Base-by-base conservation (phyloP, 108 stramenopile genomes). In the Parietichytrium sp. region DNA sequence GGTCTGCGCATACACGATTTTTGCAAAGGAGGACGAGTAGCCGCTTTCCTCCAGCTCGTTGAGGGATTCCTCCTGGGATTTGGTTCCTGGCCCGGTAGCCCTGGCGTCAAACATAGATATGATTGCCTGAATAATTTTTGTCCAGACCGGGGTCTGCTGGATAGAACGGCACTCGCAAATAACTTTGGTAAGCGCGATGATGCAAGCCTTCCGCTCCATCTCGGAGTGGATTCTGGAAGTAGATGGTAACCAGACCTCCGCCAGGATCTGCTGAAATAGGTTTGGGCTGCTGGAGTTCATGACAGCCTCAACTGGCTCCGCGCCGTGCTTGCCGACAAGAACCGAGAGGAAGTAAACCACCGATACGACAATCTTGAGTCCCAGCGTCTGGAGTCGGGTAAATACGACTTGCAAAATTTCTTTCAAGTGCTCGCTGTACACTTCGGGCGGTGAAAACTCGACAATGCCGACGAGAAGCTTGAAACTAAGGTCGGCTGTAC, bases 11-110 rank as follows among this genome's bases (percentile, higher is more conserved):
- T 72, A 25, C 23, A 72, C 61, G 6, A 72, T 33, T 42, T 72
- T 72, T 12, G 61, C 36, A 25, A 72, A 72, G 38, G 61, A 72
- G 10, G 61, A 72, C 2, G 61, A 33, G 61, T 72, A 72, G 6
- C 61, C 61, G 13, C 38, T 72, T 20, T 72, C 61, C 15, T 33
- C 16, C 15, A 72, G 36, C 61, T 72, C 38, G 10, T 72, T 42
- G 42, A 72, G 61, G 38, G n/a, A 42, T 23, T 72, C 61, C 61
- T 72, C 61, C 33, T 72, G 61, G 13, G 61, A 25, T 10, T 72
- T 42, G 42, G 45, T 33, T 13, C 45, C 61, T 10, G 45, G 38
- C 15, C 23, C 25, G 20, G 61, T 33, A 10, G 1, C 61, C 33
- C 38, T 33, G 2, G 61, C 33, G 38, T 72, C 61, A 20, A 72